phyloP scores from a whole-genome alignment of 331 rosid species.

The Erythrophleum ivorense region DNA sequence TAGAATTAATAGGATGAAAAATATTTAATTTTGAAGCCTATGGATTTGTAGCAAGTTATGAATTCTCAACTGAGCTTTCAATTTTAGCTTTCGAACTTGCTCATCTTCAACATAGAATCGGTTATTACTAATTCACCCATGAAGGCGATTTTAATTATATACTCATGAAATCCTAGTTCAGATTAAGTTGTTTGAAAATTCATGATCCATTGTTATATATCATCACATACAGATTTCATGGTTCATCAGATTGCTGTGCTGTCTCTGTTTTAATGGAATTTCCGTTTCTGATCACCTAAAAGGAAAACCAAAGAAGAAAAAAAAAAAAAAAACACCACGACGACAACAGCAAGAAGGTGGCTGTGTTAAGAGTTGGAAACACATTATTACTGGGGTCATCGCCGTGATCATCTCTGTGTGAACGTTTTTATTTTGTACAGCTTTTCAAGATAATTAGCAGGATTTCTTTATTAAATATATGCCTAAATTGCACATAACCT shows the following conservation, averaged over 20 bases:
- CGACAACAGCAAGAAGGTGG: background rate
- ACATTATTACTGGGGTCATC: background rate
- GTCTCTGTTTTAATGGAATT: background rate
- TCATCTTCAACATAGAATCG: background rate
- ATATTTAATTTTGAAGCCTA: background rate
- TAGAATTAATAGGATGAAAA: background rate
- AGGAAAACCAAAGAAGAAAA: background rate
- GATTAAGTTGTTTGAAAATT: background rate
- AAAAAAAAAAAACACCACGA: too few relatives aligned
- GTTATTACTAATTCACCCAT: background rate
- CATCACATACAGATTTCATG: background rate
- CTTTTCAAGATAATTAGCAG: conserved; percentile 23
- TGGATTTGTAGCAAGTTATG: background rate
- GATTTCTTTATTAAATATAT: background rate
- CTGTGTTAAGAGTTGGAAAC: background rate
- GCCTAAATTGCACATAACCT: too few relatives aligned
- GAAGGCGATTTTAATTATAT: background rate
- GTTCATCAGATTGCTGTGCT: background rate
- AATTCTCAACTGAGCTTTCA: background rate
- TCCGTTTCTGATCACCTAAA: background rate
- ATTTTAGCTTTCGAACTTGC: background rate
- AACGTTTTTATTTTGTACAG: background rate
- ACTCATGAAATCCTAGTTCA: background rate
- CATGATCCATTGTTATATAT: background rate
- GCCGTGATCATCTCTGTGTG: background rate